Evolutionary conservation across 2,329 filamentous ascomycete genomes (phyloP), one percentile per base, ranked within the genome.

Genomic region (Claviceps sp.): DNA sequence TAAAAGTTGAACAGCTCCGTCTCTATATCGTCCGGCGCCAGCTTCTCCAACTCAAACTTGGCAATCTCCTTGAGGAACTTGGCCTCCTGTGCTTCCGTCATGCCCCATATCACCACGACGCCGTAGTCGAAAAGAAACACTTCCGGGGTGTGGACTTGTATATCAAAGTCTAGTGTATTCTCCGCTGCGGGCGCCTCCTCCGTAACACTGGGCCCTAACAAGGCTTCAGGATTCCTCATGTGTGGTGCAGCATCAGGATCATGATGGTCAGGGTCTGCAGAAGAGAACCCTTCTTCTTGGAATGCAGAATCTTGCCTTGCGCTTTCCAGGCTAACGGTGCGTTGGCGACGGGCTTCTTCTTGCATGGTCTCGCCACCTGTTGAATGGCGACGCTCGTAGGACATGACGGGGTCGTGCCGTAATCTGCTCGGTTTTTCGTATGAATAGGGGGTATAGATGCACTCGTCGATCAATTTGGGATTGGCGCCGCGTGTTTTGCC

Each of bases 1-100:
- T 98, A 98, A 68, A 97, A 98, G 67, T 98, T 98, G 76, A 98
- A 98, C 63, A 91, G 89, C 68, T 98, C 93, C 47, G 89, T 88
- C 70, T 98, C 91, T 34, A 95, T 84, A 60, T 95, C 89, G 63
- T 95, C 90, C 11, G 85, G 80, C 26, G 82, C 82, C 48, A 97
- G 77, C 67, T 95, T 95, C 64, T 95, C 91, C 42, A 82, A 79
- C 67, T 96, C 93, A 60, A 97, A 98, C 63, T 93, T 95, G 52
- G 88, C 81, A 55, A 98, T 86, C 61, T 98, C 91, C 60, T 93
- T 93, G 16, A 98, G 73, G 63, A 98, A 95, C 41, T 87, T 81
- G 58, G 87, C 84, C 70, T 98, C 93, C 60, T 98, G 86, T 34
- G 80, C 76, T n/a, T 86, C 74, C 0, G 87, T 85, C 93, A 98